A percentile compares a stretch with the other conserved stretches of the same genome.
Evolutionary conservation across 148 eudicot genomes (phyloP).

Genomic region (Selenicereus undatus): DNA sequence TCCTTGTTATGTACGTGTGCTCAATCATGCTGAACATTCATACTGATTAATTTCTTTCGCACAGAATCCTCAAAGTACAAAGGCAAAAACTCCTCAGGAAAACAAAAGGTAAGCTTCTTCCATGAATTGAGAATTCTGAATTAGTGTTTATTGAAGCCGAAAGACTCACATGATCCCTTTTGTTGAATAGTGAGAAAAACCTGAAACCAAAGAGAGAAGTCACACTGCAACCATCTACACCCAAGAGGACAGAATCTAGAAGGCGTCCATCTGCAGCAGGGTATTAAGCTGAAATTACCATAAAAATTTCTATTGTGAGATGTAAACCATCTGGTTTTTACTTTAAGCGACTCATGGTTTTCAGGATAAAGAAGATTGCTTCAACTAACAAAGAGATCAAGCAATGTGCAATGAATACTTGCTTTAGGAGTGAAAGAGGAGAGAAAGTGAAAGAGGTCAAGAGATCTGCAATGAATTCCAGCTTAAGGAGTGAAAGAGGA

Average conservation of each 20-base stretch:
- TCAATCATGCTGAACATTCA: neutral
- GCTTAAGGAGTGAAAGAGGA: slow-evolving; percentile 18
- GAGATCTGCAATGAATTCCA: slow-evolving; percentile 7
- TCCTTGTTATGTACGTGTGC: too few species aligned
- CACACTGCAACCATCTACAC: slow-evolving; percentile 24
- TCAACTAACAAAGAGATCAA: slow-evolving; percentile 24
- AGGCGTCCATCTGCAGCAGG: slow-evolving; percentile 41
- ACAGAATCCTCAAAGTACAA: slow-evolving; percentile 33
- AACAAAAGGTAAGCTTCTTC: slow-evolving; percentile 38
- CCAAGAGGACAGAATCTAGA: slow-evolving; percentile 33
- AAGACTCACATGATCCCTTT: neutral
- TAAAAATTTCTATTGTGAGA: neutral
- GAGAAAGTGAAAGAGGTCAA: slow-evolving; percentile 18
- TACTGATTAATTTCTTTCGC: neutral
- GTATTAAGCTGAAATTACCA: slow-evolving; percentile 15
- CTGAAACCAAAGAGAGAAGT: slow-evolving; percentile 27
- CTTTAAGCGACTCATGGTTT: neutral
- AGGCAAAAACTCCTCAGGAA: slow-evolving; percentile 18
- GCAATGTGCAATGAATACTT: slow-evolving; percentile 10
- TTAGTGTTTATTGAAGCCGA: neutral
- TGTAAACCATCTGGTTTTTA: neutral
- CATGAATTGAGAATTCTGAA: too few species aligned
- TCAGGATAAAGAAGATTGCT: slow-evolving; percentile 32
- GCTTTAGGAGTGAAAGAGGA: slow-evolving; percentile 18
- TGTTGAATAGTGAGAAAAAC: slow-evolving; percentile 30